Base-by-base conservation (phyloP, 305 asterid species). In the Andrographis paniculata region DNA sequence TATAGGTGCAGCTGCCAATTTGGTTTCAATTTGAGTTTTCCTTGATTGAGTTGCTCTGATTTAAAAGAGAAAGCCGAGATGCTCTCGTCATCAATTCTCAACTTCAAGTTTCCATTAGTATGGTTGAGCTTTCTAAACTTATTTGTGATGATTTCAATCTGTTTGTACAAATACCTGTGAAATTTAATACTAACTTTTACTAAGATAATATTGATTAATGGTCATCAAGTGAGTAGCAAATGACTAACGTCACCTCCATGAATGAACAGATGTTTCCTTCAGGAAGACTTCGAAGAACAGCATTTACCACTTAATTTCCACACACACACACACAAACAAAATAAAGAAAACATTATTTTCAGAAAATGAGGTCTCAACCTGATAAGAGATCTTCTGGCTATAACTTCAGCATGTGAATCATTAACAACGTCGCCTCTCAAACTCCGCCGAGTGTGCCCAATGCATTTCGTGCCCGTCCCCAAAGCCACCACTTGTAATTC, bases 391-490 rank as follows among this genome's bases (percentile, higher is more conserved):
- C 95, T 70, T 53, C 95, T 78, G 49, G 95, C 87, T 9, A 85
- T 72, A 33, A 85, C 71, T 73, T 85, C 95, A 53, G 97, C 95
- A 56, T 89, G 97, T 9, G 97, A 82, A 66, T 85, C 94, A 60
- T 85, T 85, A 13, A 85, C 82, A 31, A 82, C 87, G 39, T 89
- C 95, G 24, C 97, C 95, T 18, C 56, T 64, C n/a, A 57, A 66
- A 53, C 77, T 78, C 73, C 83, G 71, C 56, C 82, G 72, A 41
- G 85, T 65, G 17, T 62, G 69, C 58, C 94, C 95, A 4, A 85
- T 53, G 70, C 98, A 89, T 64, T 89, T 85, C 27, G 98, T 89
- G 39, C 95, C 98, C 50, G 98, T 89, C 18, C 94, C 98, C 72
- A 89, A 17, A 14, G 95, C 79, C 65, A 80, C 76, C 59, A 89